Evolutionary conservation across 106 monocot genomes (phyloP), one percentile per base, ranked within the genome.

Genomic region (Alisma plantagoaquatica): DNA sequence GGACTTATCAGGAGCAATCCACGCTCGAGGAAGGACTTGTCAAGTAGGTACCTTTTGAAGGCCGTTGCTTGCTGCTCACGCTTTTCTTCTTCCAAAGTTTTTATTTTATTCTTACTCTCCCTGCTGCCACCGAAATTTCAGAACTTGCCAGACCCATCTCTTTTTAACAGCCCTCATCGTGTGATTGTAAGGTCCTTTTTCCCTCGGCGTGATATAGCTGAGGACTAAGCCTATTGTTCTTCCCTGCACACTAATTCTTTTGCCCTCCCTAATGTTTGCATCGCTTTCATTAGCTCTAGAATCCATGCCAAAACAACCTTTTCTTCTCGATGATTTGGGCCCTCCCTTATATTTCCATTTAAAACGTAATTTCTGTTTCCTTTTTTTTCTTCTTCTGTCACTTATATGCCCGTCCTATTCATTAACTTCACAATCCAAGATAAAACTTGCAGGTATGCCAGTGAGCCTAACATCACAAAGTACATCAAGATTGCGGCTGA

Each of bases 1-100:
- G 79, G 79, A 70, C 79, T 2, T 51, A 26, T 47, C 52, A 57
- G 25, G 79, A 80, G 41, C 69, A 70, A 55, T 45, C 61, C 16
- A 30, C 66, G 5, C 51, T 80, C 43, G 66, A 63, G 27, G 66
- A 57, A 41, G 70, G 74, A 19, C 74, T 74, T 16, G 33, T 57
- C 49, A 56, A 73, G 78, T 79, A 72, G 31, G 66, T 52, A 35
- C 6, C 21, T n/a, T n/a, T n/a, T n/a, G n/a, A n/a, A n/a, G n/a
- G n/a, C n/a, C n/a, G n/a, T n/a, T n/a, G n/a, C n/a, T n/a, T n/a
- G n/a, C 29, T 46, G 49, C 23, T 24, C 15, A 10, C n/a, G 10
- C 20, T 44, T 10, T 10, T 10, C 43, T 17, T 44, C 3, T 7
- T 11, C 20, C 3, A 11, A 44, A 3, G 43, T 10, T 44, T 17